Evolutionary conservation across 108 stramenopile species (phyloP).

Genomic region (Cyclotella cryptica): DNA sequence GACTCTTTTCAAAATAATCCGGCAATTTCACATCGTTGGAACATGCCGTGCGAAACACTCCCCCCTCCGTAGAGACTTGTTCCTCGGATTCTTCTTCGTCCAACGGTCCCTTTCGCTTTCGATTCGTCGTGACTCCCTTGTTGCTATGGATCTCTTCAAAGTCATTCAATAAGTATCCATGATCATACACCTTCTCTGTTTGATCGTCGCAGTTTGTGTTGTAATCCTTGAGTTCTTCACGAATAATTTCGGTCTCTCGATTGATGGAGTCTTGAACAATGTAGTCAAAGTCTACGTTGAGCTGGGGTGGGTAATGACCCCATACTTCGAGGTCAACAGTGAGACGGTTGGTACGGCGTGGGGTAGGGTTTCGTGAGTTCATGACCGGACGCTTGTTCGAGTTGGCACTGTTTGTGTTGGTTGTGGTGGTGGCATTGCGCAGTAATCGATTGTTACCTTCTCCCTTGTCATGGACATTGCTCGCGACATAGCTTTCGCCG

Average conservation of each 20-base stretch:
- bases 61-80: background rate
- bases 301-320: conserved; percentile 20
- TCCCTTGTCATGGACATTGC: background rate
- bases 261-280: conserved; percentile 34
- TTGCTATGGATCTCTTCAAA: conserved; percentile 25
- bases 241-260: background rate
- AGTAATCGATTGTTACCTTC: too few species aligned
- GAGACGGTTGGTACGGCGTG: conserved; percentile 5
- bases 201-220: conserved; percentile 29
- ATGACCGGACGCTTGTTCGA: background rate
- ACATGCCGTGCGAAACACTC: conserved; percentile 22
- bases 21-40: conserved; percentile 6
- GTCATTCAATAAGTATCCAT: conserved; percentile 14
- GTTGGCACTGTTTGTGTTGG: background rate
- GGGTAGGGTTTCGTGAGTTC: conserved; percentile 4
- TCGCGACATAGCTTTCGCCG: too few species aligned
- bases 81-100: background rate
- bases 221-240: conserved; percentile 14
- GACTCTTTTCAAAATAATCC: conserved; percentile 19
- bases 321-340: conserved; percentile 24
- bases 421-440: background rate
- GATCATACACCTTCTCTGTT: background rate
- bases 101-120: background rate
- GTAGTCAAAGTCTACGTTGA: conserved; percentile 33
- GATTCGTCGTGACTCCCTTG: conserved; percentile 15